These are phyloP conservation scores for Wickerhamomyces chaumierensis DNA, from an alignment of 805 yeast species.

Conservation along the genomic window DNA sequence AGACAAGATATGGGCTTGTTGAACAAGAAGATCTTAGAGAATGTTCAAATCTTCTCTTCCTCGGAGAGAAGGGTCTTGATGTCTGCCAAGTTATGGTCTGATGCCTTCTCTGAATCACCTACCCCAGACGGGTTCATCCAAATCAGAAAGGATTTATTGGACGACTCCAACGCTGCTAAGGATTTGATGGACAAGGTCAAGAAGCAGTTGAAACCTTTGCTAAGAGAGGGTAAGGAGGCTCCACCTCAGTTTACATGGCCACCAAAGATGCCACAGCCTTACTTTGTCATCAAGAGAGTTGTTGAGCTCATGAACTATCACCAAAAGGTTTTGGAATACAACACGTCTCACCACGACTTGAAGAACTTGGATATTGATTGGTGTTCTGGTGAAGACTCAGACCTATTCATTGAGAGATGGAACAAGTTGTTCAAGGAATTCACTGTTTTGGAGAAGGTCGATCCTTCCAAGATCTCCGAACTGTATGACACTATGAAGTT, in stretches of 20 bases:
- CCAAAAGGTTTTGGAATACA: slow-evolving; percentile 69
- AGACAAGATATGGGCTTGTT: slow-evolving; percentile 83
- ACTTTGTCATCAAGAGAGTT: slow-evolving; percentile 83
- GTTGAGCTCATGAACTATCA: slow-evolving; percentile 94
- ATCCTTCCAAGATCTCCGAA: slow-evolving; percentile 94
- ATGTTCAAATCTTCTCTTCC: slow-evolving; percentile 79
- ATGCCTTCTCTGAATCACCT: slow-evolving; percentile 51
- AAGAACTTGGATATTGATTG: slow-evolving; percentile 65
- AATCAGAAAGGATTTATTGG: slow-evolving; percentile 81
- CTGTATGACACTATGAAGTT: slow-evolving; percentile 97
- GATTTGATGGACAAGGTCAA: slow-evolving; percentile 96
- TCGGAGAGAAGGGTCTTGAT: slow-evolving; percentile 93
- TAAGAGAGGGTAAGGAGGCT: slow-evolving; percentile 92
- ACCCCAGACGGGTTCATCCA: slow-evolving; percentile 70
- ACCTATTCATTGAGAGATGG: slow-evolving; percentile 90
- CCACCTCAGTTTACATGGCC: slow-evolving; percentile 99
- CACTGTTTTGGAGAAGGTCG: slow-evolving; percentile 86
- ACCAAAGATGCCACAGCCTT: slow-evolving; percentile 95
- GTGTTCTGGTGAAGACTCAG: slow-evolving; percentile 97
- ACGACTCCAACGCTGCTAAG: slow-evolving; percentile 96
- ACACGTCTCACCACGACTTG: slow-evolving; percentile 43
- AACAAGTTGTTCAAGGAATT: slow-evolving; percentile 91
- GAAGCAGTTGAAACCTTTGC: slow-evolving; percentile 86
- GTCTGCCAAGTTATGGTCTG: slow-evolving; percentile 80
- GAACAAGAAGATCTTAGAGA: slow-evolving; percentile 74